phyloP scores from a whole-genome alignment of 106 monocot species.

The Phalaenopsis aphrodite region DNA sequence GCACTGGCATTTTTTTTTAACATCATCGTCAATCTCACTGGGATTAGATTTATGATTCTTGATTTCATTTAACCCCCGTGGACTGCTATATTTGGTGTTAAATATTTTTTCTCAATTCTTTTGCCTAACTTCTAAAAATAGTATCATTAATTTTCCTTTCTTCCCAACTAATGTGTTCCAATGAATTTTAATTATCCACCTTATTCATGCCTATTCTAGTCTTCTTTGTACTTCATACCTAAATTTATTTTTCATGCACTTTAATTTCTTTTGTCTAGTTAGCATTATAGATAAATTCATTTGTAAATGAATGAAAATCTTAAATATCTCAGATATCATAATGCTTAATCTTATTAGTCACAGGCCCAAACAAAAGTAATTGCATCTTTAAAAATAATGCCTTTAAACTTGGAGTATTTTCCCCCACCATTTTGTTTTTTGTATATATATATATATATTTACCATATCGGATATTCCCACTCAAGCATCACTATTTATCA shows the following conservation, averaged over 20 bases:
- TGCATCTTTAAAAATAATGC: not conserved
- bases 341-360: not conserved
- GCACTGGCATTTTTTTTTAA: not conserved
- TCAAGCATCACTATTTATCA: not conserved
- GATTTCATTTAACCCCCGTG: not conserved
- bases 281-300: not conserved
- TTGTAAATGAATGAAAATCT: not conserved
- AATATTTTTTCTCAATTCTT: not conserved
- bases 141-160: not conserved
- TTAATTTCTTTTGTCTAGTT: not conserved
- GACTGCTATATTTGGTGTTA: not conserved
- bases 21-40: not conserved
- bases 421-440: not conserved
- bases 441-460: not conserved
- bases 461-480: not conserved
- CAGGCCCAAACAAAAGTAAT: not conserved
- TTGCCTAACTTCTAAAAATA: not conserved
- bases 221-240: not conserved
- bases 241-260: not conserved
- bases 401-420: not conserved
- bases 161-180: not conserved
- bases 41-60: not conserved
- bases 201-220: no score
- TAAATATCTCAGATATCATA: not conserved
- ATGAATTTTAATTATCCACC: not conserved